Evolutionary conservation across 179 eudicot genomes (phyloP).

Genomic region (Beta corolliflora): DNA sequence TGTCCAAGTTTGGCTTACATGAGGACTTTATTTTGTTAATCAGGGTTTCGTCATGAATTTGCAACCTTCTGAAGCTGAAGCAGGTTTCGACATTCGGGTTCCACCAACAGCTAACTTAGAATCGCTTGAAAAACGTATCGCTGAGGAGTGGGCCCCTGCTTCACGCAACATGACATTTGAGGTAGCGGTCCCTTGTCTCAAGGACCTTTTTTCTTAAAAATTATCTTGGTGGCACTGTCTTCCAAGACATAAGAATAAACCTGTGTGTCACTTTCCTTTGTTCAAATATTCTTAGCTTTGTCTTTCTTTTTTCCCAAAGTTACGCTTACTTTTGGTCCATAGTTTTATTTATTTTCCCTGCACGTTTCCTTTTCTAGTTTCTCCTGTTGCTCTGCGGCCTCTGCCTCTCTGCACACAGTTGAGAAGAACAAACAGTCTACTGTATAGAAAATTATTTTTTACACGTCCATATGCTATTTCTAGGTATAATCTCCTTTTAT

Average conservation of each 20-base stretch:
- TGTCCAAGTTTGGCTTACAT: neutral
- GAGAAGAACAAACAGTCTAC: neutral
- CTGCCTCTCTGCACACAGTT: neutral
- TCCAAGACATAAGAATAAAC: too few relatives aligned
- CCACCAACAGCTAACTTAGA: constrained; percentile 18
- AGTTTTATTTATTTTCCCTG: neutral
- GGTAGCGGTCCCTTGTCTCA: constrained; percentile 11
- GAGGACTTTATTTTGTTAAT: neutral
- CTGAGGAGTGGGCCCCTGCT: constrained; percentile 21
- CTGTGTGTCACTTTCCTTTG: too few relatives aligned
- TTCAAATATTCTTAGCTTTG: too few relatives aligned
- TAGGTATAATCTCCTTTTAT: neutral
- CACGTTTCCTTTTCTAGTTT: neutral
- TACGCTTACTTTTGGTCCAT: neutral
- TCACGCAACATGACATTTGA: constrained; percentile 19
- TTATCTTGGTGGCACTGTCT: too few relatives aligned
- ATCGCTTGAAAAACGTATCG: constrained; percentile 12
- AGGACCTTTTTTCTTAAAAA: neutral
- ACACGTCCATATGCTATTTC: neutral
- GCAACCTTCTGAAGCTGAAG: constrained; percentile 26
- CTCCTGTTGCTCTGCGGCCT: neutral
- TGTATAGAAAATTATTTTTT: neutral
- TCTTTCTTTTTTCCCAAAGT: neutral
- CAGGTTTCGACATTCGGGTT: constrained; percentile 21
- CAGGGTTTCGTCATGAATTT: constrained; percentile 20